A percentile compares a stretch with the other conserved stretches of the same genome.
These are phyloP conservation scores for Sarcocystis neurona DNA, from an alignment of 169 alveolate species.

Conservation along the genomic window DNA sequence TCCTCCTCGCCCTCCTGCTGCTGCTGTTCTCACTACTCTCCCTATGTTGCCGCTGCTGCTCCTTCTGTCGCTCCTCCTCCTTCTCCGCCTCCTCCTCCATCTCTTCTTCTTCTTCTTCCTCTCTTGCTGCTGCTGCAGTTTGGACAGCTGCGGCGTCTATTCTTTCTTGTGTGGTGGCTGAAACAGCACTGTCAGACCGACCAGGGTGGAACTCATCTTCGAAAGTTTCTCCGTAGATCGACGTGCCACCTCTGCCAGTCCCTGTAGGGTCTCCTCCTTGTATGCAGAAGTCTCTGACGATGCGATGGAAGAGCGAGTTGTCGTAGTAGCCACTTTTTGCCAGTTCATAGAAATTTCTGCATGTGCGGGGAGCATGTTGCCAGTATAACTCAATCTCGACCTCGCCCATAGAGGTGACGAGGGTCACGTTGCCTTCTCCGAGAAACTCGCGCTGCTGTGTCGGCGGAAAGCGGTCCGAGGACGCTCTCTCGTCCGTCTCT, in stretches of 20 bases:
- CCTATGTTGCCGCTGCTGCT: too few species aligned
- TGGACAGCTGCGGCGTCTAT: too few species aligned
- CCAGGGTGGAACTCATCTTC: conserved; percentile 89
- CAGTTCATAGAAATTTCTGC: conserved; percentile 86
- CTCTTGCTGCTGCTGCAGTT: too few species aligned
- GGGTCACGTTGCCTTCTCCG: conserved; percentile 78
- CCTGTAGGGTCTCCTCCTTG: conserved; percentile 93
- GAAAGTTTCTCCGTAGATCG: conserved; percentile 94
- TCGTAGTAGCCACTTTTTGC: conserved; percentile 86
- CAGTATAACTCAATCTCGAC: conserved; percentile 90
- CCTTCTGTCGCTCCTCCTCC: too few species aligned
- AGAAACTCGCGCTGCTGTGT: too few species aligned
- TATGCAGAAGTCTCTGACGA: conserved; percentile 82
- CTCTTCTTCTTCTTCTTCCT: too few species aligned
- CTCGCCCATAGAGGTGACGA: conserved; percentile 96
- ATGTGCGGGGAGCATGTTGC: conserved; percentile 86
- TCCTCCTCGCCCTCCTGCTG: too few species aligned
- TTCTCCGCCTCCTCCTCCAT: too few species aligned
- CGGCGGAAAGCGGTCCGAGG: too few species aligned
- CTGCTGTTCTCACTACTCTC: too few species aligned
- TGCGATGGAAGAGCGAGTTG: conserved; percentile 83
- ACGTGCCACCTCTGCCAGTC: conserved; percentile 96
- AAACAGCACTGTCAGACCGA: not conserved
- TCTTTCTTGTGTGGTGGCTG: too few species aligned
- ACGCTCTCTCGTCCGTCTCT: too few species aligned